phyloP scores from a whole-genome alignment of 75 land plant genomes.

The Sequoia sempervirens region DNA sequence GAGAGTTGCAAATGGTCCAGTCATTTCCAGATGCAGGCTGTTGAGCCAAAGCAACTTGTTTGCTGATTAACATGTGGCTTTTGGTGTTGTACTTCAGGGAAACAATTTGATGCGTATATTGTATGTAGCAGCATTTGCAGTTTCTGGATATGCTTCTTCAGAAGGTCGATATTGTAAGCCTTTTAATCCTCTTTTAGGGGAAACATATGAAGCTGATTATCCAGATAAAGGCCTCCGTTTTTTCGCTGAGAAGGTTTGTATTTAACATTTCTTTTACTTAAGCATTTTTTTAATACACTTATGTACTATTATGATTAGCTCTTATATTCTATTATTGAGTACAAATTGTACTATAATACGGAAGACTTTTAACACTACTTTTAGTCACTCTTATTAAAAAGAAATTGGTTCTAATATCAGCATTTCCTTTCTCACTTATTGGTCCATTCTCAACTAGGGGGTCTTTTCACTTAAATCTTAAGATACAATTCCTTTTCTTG shows the following conservation, averaged over 20 bases:
- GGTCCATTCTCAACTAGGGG: too few relatives aligned
- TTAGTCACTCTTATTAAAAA: too few relatives aligned
- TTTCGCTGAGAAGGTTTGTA: slow-evolving; percentile 72
- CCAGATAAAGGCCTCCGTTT: slow-evolving; percentile 87
- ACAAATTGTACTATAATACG: too few relatives aligned
- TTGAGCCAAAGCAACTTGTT: neutral
- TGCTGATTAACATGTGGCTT: neutral
- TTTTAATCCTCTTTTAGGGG: slow-evolving; percentile 86
- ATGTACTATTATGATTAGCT: too few relatives aligned
- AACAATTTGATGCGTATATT: slow-evolving; percentile 75
- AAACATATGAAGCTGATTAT: slow-evolving; percentile 87
- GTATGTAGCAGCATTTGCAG: slow-evolving; percentile 91
- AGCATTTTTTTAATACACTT: too few relatives aligned
- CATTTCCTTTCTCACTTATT: too few relatives aligned
- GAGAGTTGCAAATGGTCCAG: neutral
- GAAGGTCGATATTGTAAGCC: slow-evolving; percentile 85
- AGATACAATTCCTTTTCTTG: neutral
- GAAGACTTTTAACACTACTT: too few relatives aligned
- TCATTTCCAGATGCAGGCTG: neutral
- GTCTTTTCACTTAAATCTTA: neutral
- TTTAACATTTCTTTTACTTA: neutral
- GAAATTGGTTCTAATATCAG: too few relatives aligned
- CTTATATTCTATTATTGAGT: too few relatives aligned
- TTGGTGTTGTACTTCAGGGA: slow-evolving; percentile 40
- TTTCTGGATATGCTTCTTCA: slow-evolving; percentile 85